Evolutionary conservation across 805 yeast species (phyloP), one percentile per base, ranked within the genome.

Genomic region (Cyberlindnera mycetangii): DNA sequence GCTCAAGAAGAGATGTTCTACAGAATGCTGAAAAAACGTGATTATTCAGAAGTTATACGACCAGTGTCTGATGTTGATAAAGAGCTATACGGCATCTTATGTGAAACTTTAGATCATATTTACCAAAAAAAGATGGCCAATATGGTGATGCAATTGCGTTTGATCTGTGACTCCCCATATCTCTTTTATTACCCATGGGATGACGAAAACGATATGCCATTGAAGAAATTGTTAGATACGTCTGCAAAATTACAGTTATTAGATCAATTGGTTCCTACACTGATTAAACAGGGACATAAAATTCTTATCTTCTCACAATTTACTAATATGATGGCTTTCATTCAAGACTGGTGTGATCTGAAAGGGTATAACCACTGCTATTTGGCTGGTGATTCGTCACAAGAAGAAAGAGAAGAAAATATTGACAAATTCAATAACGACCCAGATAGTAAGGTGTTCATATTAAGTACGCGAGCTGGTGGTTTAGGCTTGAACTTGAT

Each of bases 391-490:
- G 67, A 81, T 11, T 78, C 83, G 3, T 59, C 73, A 30, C 90
- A 85, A 53, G 75, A 61, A 0, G 83, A 78, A 6, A 73, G 99
- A 47, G 81, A 83, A 47, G 72, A 64, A 10, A 77, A 81, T 52
- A 85, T 92, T 32, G 66, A 70, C 2, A 59, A 59, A 5, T 93
- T 67, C 40, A 59, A 61, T 24, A 56, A 67, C 19, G 60, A 58
- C 21, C 61, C 59, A 2, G 62, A 61, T 12, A 61, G 56, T 12
- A 65, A 69, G 21, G 72, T 89, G 1, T 92, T 92, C 52, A 63
- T 93, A 41, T 70, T 93, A 12, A 85, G 95, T 12, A 93, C 99
- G 0, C 72, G 98, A 50, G 92, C 98, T 1, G 99, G 97, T 9
- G 98, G 98, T 0, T 73, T 92, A 25, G 99, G 99, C 5, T 79